Conservation (phyloP, 768 basidiomycete genomes). For the Phallus indusiatus region DNA sequence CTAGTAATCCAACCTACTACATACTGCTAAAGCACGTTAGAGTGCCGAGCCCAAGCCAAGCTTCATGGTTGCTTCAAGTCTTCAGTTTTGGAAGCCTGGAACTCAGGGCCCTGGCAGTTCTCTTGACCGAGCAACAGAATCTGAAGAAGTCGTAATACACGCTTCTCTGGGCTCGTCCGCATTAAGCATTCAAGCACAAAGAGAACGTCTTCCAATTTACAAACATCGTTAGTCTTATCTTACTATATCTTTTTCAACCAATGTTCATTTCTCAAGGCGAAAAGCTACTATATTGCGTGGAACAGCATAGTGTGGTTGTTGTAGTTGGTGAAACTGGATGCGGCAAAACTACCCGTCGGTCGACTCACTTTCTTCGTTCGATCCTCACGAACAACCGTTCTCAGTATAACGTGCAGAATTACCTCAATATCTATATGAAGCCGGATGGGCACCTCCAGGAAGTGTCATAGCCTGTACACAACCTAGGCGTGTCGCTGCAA, state of each 20-base stretch:
- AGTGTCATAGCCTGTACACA: conserved; percentile 89
- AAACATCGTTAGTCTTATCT: conserved; percentile 59
- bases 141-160: conserved; percentile 61
- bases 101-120: conserved; percentile 76
- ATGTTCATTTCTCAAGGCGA: conserved; percentile 39
- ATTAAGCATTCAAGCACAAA: conserved; percentile 61
- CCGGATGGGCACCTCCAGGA: conserved; percentile 82
- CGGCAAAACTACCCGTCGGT: conserved; percentile 94
- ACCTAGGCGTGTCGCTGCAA: conserved; percentile 88
- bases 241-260: conserved; percentile 1
- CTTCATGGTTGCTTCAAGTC: conserved; percentile 7
- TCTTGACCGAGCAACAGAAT: conserved; percentile 73
- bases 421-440: conserved; percentile 89
- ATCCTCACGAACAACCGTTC: conserved; percentile 6
- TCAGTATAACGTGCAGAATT: conserved; percentile 49
- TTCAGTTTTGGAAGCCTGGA: conserved; percentile 88
- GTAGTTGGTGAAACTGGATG: conserved; percentile 95
- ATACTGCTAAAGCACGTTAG: too few species aligned
- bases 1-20: too few species aligned
- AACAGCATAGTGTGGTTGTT: conserved; percentile 75
- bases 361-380: not conserved
- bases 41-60: too few species aligned
- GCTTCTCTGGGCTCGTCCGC: conserved; percentile 48
- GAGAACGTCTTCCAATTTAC: conserved; percentile 80
- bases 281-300: conserved; percentile 73